phyloP scores from a whole-genome alignment of 495 filamentous ascomycete species.

The Hyaloscypha variabilis region DNA sequence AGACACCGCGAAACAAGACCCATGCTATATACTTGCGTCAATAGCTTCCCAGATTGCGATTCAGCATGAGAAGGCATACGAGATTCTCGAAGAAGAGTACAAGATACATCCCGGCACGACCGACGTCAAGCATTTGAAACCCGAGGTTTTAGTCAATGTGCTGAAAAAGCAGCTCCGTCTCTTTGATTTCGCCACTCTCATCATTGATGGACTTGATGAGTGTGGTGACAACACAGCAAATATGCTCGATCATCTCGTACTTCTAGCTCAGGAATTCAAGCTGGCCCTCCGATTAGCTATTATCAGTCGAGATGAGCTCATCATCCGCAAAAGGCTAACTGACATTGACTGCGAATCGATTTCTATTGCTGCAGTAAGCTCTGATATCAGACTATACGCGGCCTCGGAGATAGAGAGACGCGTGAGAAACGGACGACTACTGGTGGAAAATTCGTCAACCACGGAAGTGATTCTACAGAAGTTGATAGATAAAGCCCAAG shows the following conservation, averaged over 20 bases:
- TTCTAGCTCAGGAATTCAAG: background rate
- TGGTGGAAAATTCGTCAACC: no score
- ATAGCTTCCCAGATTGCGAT: background rate
- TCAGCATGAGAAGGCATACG: background rate
- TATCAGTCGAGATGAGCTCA: background rate
- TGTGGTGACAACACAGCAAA: slow-evolving; percentile 4
- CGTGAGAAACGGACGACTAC: no score
- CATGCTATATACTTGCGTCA: slow-evolving; percentile 1
- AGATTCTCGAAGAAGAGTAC: background rate
- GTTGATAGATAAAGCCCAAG: no score
- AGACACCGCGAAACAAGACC: background rate
- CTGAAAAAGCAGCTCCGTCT: background rate
- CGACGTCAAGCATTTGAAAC: no score
- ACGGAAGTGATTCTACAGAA: no score
- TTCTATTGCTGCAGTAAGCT: no score
- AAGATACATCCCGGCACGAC: background rate
- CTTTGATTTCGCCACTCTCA: background rate
- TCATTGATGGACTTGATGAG: slow-evolving; percentile 11
- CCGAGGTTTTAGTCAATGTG: background rate
- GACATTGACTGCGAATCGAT: background rate
- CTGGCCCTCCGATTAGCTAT: background rate
- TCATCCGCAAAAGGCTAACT: background rate
- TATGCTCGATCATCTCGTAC: background rate
- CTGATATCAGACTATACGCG: no score
- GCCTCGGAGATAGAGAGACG: no score